phyloP scores from a whole-genome alignment of 345 rosid genomes.

The Citrus medica region DNA sequence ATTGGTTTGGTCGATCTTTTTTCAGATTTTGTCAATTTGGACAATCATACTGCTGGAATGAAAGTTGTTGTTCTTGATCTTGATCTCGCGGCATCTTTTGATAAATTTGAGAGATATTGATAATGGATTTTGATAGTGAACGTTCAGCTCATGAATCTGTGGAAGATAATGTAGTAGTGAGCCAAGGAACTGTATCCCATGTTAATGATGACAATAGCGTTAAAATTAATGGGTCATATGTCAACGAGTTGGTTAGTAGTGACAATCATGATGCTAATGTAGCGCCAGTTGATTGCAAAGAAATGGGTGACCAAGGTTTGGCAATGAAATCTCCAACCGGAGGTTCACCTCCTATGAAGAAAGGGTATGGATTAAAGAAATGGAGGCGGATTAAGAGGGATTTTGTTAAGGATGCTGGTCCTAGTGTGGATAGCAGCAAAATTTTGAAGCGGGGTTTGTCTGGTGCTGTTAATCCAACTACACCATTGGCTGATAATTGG shows the following conservation, averaged over 20 bases:
- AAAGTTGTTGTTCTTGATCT: slow-evolving; percentile 49
- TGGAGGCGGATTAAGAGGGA: slow-evolving; percentile 80
- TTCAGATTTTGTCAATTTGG: slow-evolving; percentile 34
- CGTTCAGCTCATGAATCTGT: slow-evolving; percentile 43
- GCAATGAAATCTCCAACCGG: slow-evolving; percentile 21
- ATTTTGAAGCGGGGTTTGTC: slow-evolving; percentile 65
- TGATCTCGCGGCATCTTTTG: slow-evolving; percentile 34
- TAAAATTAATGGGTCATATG: slow-evolving; percentile 36
- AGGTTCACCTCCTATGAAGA: slow-evolving; percentile 34
- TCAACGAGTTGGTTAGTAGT: slow-evolving; percentile 16
- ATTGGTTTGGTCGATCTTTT: slow-evolving; percentile 18
- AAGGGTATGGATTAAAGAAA: slow-evolving; percentile 74
- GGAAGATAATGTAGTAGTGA: slow-evolving; percentile 43
- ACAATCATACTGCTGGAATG: slow-evolving; percentile 47
- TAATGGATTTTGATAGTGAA: slow-evolving; percentile 48
- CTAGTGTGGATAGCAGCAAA: slow-evolving; percentile 40
- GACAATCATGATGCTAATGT: slow-evolving; percentile 10
- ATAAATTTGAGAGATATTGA: slow-evolving; percentile 10
- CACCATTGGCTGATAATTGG: slow-evolving; percentile 26
- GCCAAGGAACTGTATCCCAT: slow-evolving; percentile 13
- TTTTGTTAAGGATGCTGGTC: slow-evolving; percentile 42
- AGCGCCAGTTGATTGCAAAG: slow-evolving; percentile 8
- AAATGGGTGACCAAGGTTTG: slow-evolving; percentile 13
- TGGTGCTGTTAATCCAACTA: slow-evolving; percentile 39
- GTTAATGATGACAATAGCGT: slow-evolving; percentile 11